These are phyloP conservation scores for Thalassiosira mediterranea DNA, from an alignment of 352 stramenopile species.

Conservation along the genomic window DNA sequence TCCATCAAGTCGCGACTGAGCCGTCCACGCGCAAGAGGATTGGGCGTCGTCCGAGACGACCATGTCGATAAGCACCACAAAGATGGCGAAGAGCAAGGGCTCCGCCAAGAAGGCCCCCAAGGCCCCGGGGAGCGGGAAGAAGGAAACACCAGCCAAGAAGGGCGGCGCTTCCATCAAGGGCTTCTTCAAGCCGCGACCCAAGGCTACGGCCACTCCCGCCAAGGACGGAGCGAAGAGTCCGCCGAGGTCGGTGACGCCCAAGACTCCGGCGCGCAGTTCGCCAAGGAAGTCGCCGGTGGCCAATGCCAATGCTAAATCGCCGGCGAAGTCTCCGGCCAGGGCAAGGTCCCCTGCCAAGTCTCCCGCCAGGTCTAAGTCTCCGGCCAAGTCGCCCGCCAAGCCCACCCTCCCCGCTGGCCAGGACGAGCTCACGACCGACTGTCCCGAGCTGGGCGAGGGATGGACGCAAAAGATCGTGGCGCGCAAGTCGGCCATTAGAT, in stretches of 20 bases:
- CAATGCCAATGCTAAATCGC: not conserved
- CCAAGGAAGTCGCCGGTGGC: too few relatives aligned
- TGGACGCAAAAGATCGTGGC: conserved; percentile 32
- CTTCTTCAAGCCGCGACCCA: not conserved
- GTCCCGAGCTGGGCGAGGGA: conserved; percentile 33
- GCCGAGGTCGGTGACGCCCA: not conserved
- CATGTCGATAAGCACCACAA: not conserved
- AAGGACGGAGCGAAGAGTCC: not conserved
- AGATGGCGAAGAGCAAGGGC: not conserved
- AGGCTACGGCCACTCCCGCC: not conserved
- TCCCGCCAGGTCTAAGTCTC: not conserved
- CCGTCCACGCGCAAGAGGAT: too few relatives aligned
- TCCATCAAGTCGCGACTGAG: too few relatives aligned
- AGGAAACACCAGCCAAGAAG: not conserved
- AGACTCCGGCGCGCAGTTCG: not conserved
- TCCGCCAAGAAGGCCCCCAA: not conserved
- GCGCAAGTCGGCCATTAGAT: conserved; percentile 9
- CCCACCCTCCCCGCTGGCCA: conserved; percentile 14
- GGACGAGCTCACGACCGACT: conserved; percentile 4
- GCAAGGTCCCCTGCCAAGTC: not conserved
- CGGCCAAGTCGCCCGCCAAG: conserved; percentile 5
- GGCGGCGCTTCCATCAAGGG: conserved; percentile 1
- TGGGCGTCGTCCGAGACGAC: too few relatives aligned
- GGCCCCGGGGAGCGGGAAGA: not conserved
- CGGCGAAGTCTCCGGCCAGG: too few relatives aligned